Evolutionary conservation across 2,329 filamentous ascomycete genomes (phyloP).

Genomic region (Metarhizium anisopliae): DNA sequence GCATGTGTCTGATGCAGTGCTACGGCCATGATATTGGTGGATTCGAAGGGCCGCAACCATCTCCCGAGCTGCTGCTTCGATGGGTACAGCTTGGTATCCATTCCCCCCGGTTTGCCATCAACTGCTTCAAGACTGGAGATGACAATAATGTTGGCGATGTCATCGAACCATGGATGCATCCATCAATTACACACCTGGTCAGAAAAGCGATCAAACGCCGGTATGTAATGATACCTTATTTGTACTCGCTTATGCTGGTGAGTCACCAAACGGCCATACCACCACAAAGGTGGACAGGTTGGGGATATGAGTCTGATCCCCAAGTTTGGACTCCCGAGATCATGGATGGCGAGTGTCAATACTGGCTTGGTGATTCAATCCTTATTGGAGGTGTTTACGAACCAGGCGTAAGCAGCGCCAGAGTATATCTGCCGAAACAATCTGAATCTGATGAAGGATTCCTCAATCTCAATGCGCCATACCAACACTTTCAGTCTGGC

Average conservation of each 20-base stretch:
- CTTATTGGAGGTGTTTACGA: slow-evolving; percentile 61
- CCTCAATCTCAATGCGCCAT: slow-evolving; percentile 53
- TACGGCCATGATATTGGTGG: slow-evolving; percentile 69
- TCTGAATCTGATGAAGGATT: slow-evolving; percentile 42
- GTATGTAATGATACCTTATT: slow-evolving; percentile 64
- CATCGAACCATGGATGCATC: slow-evolving; percentile 73
- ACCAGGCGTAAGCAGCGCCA: slow-evolving; percentile 39
- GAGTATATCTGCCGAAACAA: slow-evolving; percentile 50
- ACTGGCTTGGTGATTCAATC: slow-evolving; percentile 61
- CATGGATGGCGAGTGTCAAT: slow-evolving; percentile 60
- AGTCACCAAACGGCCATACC: slow-evolving; percentile 53
- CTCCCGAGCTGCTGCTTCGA: slow-evolving; percentile 59
- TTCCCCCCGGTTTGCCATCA: slow-evolving; percentile 65
- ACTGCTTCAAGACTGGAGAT: slow-evolving; percentile 65
- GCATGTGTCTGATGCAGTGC: slow-evolving; percentile 58
- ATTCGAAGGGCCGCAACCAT: slow-evolving; percentile 65
- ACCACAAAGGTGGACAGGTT: slow-evolving; percentile 64
- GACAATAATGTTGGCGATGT: slow-evolving; percentile 63
- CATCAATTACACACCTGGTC: slow-evolving; percentile 52
- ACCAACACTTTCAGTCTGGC: slow-evolving; percentile 42
- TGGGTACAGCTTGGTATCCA: slow-evolving; percentile 67
- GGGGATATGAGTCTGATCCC: slow-evolving; percentile 59
- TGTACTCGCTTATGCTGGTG: slow-evolving; percentile 56
- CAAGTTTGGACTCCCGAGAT: slow-evolving; percentile 53
- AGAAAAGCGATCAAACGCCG: slow-evolving; percentile 59